Evolutionary conservation across 805 yeast genomes (phyloP), one percentile per base, ranked within the genome.

Genomic region (Candida fluviatilis): DNA sequence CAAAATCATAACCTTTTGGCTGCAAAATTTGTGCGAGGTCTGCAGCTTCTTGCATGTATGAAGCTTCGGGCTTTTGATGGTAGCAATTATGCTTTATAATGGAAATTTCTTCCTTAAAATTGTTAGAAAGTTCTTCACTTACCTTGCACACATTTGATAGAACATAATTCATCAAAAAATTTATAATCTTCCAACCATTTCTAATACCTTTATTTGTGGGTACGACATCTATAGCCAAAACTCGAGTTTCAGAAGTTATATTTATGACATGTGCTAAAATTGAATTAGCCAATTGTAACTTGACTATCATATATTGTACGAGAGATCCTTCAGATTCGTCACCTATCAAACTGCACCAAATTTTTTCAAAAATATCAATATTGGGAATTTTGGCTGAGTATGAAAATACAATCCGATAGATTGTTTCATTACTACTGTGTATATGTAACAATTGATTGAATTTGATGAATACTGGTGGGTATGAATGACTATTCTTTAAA

Each of bases 301-400:
- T 23, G 4, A 42, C 35, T 15, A 58, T 60, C 7, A 80, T 55
- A 13, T 48, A 50, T 4, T 66, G 55, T 43, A 72, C 71, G 4
- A 83, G 50, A 0, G 87, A 75, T 0, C 71, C 72, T 2, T 46
- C 39, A 4, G 78, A 58, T 57, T 84, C 91, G 53, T 78, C 80
- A 1, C 91, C 91, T 35, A 82, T 57, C 0, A 82, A 37, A 34
- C 74, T 73, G 38, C 78, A 69, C 82, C 87, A 78, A 3, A 70
- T 54, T 8, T 56, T 55, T 21, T 62, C 57, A 32, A 61, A 67
- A 7, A 68, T 51, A 3, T 36, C 36, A 5, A 31, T 15, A 21
- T 39, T 13, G n/a, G 34, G 18, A 19, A 34, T 15, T 4, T 19
- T 28, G 19, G 29, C 18, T 30, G 31, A 10, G 21, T n/a, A 29